These are phyloP conservation scores for Rhodosporidiobolus odoratus DNA, from an alignment of 768 basidiomycete genomes.

Conservation along the genomic window DNA sequence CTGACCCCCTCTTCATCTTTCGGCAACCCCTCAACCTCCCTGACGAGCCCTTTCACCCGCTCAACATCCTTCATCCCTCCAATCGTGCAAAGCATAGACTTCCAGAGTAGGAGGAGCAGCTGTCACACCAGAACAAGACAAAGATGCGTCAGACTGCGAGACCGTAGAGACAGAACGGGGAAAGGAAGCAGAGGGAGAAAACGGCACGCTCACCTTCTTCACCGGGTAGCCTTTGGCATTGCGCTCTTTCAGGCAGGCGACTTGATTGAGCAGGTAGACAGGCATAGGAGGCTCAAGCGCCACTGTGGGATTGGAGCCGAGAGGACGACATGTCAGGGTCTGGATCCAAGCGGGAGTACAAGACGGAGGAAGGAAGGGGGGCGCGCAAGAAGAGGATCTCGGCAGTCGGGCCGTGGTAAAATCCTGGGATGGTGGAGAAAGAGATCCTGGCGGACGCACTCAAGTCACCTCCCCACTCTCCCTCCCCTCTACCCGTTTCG, in stretches of 20 bases:
- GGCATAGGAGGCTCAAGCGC: conserved; percentile 89
- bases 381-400: too few relatives aligned
- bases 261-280: conserved; percentile 80
- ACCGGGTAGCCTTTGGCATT: conserved; percentile 92
- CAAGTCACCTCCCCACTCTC: conserved; percentile 91
- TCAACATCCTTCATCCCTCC: conserved; percentile 83
- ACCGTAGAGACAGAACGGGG: background rate
- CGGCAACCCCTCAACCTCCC: conserved; percentile 76
- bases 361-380: too few relatives aligned
- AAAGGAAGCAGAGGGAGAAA: background rate
- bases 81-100: conserved; percentile 80
- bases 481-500: conserved; percentile 86
- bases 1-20: conserved; percentile 8
- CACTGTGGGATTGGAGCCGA: conserved; percentile 61
- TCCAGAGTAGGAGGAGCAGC: conserved; percentile 93
- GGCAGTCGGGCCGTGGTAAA: too few relatives aligned
- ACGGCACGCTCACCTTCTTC: conserved; percentile 68
- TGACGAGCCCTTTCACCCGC: conserved; percentile 73
- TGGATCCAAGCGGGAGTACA: too few relatives aligned
- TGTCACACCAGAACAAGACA: conserved; percentile 45
- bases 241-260: conserved; percentile 86
- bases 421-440: background rate
- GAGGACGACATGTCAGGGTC: too few relatives aligned
- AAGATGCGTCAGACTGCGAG: background rate
- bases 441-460: conserved; percentile 58